Evolutionary conservation across 805 yeast genomes (phyloP), one percentile per base, ranked within the genome.

Genomic region (Lachancea fermentati): DNA sequence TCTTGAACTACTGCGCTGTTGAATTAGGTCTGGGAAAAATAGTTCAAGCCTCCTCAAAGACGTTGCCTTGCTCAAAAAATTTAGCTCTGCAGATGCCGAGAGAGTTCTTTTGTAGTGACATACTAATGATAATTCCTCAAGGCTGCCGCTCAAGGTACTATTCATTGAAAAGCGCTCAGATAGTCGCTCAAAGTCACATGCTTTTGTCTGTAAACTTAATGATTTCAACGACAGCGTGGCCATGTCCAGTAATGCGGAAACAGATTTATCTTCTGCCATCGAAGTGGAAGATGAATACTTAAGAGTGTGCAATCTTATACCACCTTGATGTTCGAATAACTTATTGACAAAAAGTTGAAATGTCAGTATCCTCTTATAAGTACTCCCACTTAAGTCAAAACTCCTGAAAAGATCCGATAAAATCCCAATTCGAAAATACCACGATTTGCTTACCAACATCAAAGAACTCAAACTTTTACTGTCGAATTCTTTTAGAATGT

Each of bases 211-310:
- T n/a, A 44, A 4, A 3, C 52, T 36, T 4, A 58, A 32, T 26
- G 39, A 51, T 24, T 44, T 34, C 17, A 48, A 35, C 2, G 31
- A 19, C 18, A 44, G 38, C 16, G 47, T 44, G 28, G 51, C 19
- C 8, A 34, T 37, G 5, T 42, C 32, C 4, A 50, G 41, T 3
- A 59, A 39, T 3, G 36, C 14, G 19, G 47, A 39, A 5, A 49
- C 17, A 6, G 52, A 40, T 32, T 46, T 55, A 1, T 36, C 26
- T 24, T 60, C 64, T n/a, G 53, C 62, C 1, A 54, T 42, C 5
- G 54, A 32, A 2, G 42, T 25, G 19, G 44, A 49, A n/a, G 54
- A 44, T 1, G 60, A 52, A 18, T 50, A 46, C 26, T 42, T 41
- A 14, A 58, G 19, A 1, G 43, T 31, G 2, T 29, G 29, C 13